Conservation (phyloP, 129 eudicot genomes). For the Centrapalus pauciflorus region DNA sequence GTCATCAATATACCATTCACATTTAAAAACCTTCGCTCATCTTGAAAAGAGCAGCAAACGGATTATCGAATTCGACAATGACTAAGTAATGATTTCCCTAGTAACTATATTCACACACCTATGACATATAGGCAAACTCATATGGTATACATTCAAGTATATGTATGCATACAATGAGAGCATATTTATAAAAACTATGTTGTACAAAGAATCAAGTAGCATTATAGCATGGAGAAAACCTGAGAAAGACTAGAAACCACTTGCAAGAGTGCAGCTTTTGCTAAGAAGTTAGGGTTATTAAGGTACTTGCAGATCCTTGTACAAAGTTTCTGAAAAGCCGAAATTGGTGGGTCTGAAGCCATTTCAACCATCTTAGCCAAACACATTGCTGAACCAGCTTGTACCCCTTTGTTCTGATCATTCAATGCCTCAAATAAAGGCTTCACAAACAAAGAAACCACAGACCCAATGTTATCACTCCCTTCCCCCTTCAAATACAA, state of each 20-base stretch:
- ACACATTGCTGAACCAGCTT: constrained; percentile 79
- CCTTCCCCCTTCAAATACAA: constrained; percentile 60
- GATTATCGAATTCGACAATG: neutral
- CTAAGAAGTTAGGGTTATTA: constrained; percentile 34
- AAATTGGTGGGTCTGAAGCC: constrained; percentile 60
- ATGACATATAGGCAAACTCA: constrained; percentile 2
- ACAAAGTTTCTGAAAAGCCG: constrained; percentile 47
- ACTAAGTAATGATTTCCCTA: neutral
- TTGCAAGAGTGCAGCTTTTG: constrained; percentile 38
- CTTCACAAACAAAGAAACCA: constrained; percentile 74
- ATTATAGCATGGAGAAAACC: constrained; percentile 11
- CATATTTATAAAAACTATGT: neutral
- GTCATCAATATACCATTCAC: neutral
- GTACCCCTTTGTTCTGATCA: constrained; percentile 85
- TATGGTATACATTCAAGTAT: constrained; percentile 1
- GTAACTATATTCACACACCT: neutral
- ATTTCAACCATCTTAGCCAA: constrained; percentile 83
- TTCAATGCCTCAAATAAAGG: constrained; percentile 87
- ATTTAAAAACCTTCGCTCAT: neutral
- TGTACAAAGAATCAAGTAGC: neutral
- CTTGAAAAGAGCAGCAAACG: neutral
- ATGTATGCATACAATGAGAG: constrained; percentile 3
- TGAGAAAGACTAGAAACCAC: constrained; percentile 40
- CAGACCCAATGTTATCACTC: constrained; percentile 51
- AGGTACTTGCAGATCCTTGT: constrained; percentile 40